phyloP scores from a whole-genome alignment of 495 filamentous ascomycete genomes.

The Achaetomiella virescens region DNA sequence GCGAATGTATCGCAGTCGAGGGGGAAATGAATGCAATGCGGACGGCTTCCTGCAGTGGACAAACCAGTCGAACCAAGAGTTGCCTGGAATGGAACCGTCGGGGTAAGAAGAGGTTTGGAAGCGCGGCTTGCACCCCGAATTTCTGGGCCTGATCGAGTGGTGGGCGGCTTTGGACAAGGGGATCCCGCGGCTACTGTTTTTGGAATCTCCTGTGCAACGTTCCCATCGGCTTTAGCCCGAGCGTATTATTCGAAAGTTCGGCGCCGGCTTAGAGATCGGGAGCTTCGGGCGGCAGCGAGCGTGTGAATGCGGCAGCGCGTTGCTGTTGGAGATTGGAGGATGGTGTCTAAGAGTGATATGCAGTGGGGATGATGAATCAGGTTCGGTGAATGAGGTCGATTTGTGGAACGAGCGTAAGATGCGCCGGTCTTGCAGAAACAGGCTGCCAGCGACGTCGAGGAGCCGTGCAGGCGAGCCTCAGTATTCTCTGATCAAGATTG shows the following conservation, averaged over 20 bases:
- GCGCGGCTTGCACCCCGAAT: slow-evolving; percentile 29
- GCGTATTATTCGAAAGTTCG: slow-evolving; percentile 15
- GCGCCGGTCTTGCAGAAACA: slow-evolving; percentile 2
- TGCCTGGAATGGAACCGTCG: slow-evolving; percentile 30
- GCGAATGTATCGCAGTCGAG: no score
- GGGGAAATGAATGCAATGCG: slow-evolving; percentile 21
- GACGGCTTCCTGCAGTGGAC: slow-evolving; percentile 30
- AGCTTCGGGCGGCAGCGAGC: slow-evolving; percentile 18
- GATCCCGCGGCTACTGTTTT: slow-evolving; percentile 33
- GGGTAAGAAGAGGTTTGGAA: slow-evolving; percentile 23
- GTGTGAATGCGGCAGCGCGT: slow-evolving; percentile 10
- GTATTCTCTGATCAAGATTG: slow-evolving; percentile 3
- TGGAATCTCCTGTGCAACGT: slow-evolving; percentile 33
- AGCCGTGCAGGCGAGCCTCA: slow-evolving; percentile 14
- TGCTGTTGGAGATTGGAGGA: not conserved
- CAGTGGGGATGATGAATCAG: not conserved
- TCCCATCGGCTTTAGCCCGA: slow-evolving; percentile 20
- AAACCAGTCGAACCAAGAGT: slow-evolving; percentile 28
- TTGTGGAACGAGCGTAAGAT: not conserved
- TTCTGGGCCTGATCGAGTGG: slow-evolving; percentile 29
- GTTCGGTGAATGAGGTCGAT: not conserved
- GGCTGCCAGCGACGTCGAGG: not conserved
- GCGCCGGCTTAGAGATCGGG: slow-evolving; percentile 23
- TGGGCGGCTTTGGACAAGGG: slow-evolving; percentile 24
- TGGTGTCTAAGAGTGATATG: not conserved